These are phyloP conservation scores for Phyllosticta citribraziliensis DNA, from an alignment of 2,329 filamentous ascomycete species.

Conservation along the genomic window DNA sequence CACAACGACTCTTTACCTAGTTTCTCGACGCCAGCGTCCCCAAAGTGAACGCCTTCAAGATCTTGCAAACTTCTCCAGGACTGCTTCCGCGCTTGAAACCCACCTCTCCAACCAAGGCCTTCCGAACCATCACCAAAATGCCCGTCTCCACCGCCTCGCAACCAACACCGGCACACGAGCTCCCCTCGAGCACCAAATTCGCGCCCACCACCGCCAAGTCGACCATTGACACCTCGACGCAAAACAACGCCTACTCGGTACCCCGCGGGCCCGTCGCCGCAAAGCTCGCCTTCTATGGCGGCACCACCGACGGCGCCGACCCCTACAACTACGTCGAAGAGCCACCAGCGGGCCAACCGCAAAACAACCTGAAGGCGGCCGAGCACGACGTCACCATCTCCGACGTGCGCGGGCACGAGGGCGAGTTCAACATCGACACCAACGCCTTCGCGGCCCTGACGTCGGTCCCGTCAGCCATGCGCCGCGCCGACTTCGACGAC, in stretches of 20 bases:
- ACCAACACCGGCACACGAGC: slow-evolving; percentile 34
- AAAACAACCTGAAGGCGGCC: slow-evolving; percentile 51
- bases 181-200: slow-evolving; percentile 18
- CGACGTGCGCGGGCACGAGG: slow-evolving; percentile 65
- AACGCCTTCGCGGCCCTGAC: slow-evolving; percentile 64
- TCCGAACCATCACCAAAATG: slow-evolving; percentile 21
- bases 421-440: slow-evolving; percentile 55
- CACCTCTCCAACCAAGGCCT: neutral
- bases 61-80: neutral
- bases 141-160: slow-evolving; percentile 32
- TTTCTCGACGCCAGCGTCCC: neutral
- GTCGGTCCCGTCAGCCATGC: slow-evolving; percentile 42
- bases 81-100: neutral
- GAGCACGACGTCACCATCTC: slow-evolving; percentile 48
- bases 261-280: slow-evolving; percentile 54
- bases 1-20: neutral
- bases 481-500: slow-evolving; percentile 50
- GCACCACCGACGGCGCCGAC: slow-evolving; percentile 48
- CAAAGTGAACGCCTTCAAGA: neutral
- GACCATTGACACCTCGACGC: slow-evolving; percentile 17
- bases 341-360: slow-evolving; percentile 50
- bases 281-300: slow-evolving; percentile 54
- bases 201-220: slow-evolving; percentile 16
- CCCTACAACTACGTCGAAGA: slow-evolving; percentile 61
- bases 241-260: slow-evolving; percentile 23